Evolutionary conservation across 1,139 yeast genomes (phyloP).

Genomic region (Arxiozyma heterogenica): DNA sequence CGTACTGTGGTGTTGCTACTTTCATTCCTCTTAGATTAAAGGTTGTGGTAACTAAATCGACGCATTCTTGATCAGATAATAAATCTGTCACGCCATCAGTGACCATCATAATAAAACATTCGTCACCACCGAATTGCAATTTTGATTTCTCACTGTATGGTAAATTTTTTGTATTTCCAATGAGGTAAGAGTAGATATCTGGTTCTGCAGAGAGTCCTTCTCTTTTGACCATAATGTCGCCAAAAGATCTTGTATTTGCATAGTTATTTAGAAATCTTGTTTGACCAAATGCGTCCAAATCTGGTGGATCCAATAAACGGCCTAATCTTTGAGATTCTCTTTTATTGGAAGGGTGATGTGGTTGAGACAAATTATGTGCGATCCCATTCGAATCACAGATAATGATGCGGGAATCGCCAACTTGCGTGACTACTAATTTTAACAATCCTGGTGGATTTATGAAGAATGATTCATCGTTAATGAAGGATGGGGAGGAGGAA

Average conservation of each 20-base stretch:
- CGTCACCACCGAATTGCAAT: slow-evolving; percentile 59
- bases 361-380: slow-evolving; percentile 67
- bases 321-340: slow-evolving; percentile 68
- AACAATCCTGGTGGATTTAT: slow-evolving; percentile 61
- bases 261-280: slow-evolving; percentile 65
- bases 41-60: slow-evolving; percentile 70
- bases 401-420: slow-evolving; percentile 92
- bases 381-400: slow-evolving; percentile 66
- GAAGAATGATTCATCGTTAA: slow-evolving; percentile 45
- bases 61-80: slow-evolving; percentile 82
- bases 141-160: slow-evolving; percentile 30
- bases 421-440: slow-evolving; percentile 71
- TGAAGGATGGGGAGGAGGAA: neutral
- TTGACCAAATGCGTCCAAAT: slow-evolving; percentile 83
- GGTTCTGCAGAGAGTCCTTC: slow-evolving; percentile 92
- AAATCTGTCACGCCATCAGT: slow-evolving; percentile 82
- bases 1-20: slow-evolving; percentile 72
- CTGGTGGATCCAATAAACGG: neutral
- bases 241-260: slow-evolving; percentile 91
- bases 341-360: slow-evolving; percentile 84
- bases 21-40: slow-evolving; percentile 58
- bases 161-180: slow-evolving; percentile 28
- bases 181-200: slow-evolving; percentile 53
- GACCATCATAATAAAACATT: slow-evolving; percentile 65
- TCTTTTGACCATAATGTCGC: slow-evolving; percentile 71